These are phyloP conservation scores for Crithidia expoeki DNA, from an alignment of 208 protist species.

Conservation along the genomic window DNA sequence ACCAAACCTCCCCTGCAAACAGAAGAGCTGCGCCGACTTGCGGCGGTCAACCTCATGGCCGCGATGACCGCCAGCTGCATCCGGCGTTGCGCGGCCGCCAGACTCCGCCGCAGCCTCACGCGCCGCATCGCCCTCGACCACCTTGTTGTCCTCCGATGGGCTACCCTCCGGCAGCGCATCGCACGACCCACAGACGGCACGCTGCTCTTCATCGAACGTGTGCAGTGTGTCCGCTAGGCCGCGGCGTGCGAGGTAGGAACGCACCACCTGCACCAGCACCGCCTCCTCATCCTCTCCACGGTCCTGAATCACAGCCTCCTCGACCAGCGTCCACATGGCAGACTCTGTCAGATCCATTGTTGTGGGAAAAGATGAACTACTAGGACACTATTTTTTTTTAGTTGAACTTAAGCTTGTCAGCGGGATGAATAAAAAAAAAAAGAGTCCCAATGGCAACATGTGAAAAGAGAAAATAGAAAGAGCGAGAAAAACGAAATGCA, in stretches of 20 bases:
- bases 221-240: slow-evolving; percentile 65
- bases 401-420: too few species aligned
- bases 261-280: slow-evolving; percentile 56
- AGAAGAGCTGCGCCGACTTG: slow-evolving; percentile 64
- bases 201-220: slow-evolving; percentile 43
- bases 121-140: too few species aligned
- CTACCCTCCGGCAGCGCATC: neutral
- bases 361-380: neutral
- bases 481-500: neutral
- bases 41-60: slow-evolving; percentile 30
- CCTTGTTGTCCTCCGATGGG: neutral
- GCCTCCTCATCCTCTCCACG: slow-evolving; percentile 65
- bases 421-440: neutral
- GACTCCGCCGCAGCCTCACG: neutral
- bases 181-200: neutral
- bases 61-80: neutral
- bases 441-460: neutral
- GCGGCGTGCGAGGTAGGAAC: slow-evolving; percentile 66
- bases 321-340: slow-evolving; percentile 58
- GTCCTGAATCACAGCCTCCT: slow-evolving; percentile 75
- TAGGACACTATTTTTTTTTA: neutral
- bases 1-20: slow-evolving; percentile 48
- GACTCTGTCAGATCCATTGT: slow-evolving; percentile 27
- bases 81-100: neutral
- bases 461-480: neutral